Base-by-base conservation (phyloP, 2,329 filamentous ascomycete genomes). In the Fusarium sp. region DNA sequence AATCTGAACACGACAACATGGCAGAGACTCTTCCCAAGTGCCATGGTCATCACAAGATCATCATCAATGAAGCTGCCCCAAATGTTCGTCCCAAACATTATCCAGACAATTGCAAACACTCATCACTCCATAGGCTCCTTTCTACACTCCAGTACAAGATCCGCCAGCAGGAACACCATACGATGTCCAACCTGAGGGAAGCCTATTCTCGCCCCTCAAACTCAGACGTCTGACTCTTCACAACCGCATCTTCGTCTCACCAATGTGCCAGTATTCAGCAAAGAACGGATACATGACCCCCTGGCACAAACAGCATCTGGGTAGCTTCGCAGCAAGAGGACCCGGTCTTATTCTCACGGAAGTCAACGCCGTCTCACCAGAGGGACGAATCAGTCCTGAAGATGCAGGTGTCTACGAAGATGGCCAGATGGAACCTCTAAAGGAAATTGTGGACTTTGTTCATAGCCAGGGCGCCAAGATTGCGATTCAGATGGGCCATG, bases 301-400 rank as follows among this genome's bases (percentile, higher is more conserved):
- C 16, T 85, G 81, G 78, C 83, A 85, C 71, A 75, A 79, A 12
- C 77, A 79, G 5, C 83, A 84, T 24, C 75, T 80, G 27, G 80
- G 80, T 34, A 76, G 78, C 48, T 80, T 81, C 44, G 75, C 79
- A 6, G 71, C 74, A 22, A 77, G 79, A 7, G 82, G 82, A 7
- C 74, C 92, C 0, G 91, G 90, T 1, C 79, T 94, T 4, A 78
- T 89, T 18, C 83, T 91, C 45, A 83, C 92, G 18, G 92, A 94
- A 79, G 90, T 91, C 4, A 92, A 91, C 1, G 83, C 88, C 4
- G 89, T 94, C 0, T 81, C 85, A 2, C 80, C 90, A 0, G 85
- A 91, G 69, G 92, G 92, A 12, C 85, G 92, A 24, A 93, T 94
- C 79, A 92, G 90, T 0, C 92, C 91, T 0, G 83, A 92, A 73